Conservation (phyloP, 2,329 filamentous ascomycete species). For the Arthrinium phaeospermum region DNA sequence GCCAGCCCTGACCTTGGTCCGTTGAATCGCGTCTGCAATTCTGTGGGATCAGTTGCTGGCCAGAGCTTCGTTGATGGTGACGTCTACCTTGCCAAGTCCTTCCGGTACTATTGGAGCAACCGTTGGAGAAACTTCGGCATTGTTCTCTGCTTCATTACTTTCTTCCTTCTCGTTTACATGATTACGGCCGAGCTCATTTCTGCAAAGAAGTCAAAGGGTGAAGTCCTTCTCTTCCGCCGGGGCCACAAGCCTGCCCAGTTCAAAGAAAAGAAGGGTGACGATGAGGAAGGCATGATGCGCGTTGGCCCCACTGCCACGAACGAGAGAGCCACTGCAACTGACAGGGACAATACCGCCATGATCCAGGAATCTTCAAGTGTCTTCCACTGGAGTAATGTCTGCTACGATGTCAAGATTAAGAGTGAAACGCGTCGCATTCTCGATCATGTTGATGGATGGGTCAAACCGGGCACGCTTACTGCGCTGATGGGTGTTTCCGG, state of each 20-base stretch:
- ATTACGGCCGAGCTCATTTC: slow-evolving; percentile 68
- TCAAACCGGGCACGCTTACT: slow-evolving; percentile 87
- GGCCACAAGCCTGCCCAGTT: slow-evolving; percentile 63
- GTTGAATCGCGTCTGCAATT: slow-evolving; percentile 57
- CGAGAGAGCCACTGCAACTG: slow-evolving; percentile 40
- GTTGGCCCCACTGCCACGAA: slow-evolving; percentile 51
- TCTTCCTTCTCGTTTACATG: slow-evolving; percentile 66
- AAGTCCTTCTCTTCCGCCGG: slow-evolving; percentile 73
- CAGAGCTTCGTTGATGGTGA: slow-evolving; percentile 58
- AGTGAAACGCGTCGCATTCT: slow-evolving; percentile 73
- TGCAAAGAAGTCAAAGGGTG: slow-evolving; percentile 71
- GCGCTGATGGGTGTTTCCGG: slow-evolving; percentile 89
- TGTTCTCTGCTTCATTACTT: slow-evolving; percentile 64
- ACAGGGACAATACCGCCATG: slow-evolving; percentile 45
- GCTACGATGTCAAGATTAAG: slow-evolving; percentile 78
- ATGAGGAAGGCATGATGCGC: slow-evolving; percentile 52
- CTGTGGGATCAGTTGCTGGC: slow-evolving; percentile 61
- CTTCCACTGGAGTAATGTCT: slow-evolving; percentile 84
- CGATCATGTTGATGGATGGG: slow-evolving; percentile 86
- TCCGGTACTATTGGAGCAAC: slow-evolving; percentile 61
- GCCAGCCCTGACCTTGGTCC: slow-evolving; percentile 30
- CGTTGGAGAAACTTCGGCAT: slow-evolving; percentile 75
- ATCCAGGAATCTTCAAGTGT: slow-evolving; percentile 69
- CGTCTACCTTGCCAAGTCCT: slow-evolving; percentile 58
- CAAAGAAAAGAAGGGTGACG: slow-evolving; percentile 65